Base-by-base conservation (phyloP, 352 stramenopile species). In the Globisporangium okanoganense region DNA sequence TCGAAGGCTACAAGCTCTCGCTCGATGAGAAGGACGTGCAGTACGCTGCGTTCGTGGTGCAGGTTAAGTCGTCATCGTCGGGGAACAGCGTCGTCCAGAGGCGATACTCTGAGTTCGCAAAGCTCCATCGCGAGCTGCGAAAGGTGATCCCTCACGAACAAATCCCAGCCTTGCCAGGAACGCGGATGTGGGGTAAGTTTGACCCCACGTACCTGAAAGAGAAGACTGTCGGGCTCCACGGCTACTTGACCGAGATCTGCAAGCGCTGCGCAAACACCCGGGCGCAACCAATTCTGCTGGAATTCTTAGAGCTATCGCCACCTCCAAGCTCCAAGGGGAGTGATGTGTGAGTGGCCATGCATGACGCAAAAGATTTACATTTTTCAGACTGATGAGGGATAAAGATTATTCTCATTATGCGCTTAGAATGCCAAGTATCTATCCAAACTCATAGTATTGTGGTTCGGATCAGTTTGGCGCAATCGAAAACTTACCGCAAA, bases 101-200 rank as follows among this genome's bases (percentile, higher is more conserved):
- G 2, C 82, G 85, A 7, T 92, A 91, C 70, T 93, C 81, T 20
- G 76, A 91, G 55, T 95, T 95, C 58, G 72, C 74, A 31, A 80
- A 77, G 47, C 70, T 95, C 25, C 84, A 95, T 67, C 83, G 72
- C 41, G 71, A 91, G 51, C 56, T 95, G 5, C 79, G 84, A 20
- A 85, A 91, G 57, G 80, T 90, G 57, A 89, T 92, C 35, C 82
- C 78, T 29, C 78, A 90, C 55, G 85, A 93, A 49, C 82, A 95
- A 49, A 69, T 95, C 29, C 85, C 85, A 22, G 58, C 65, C 3
- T 67, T 95, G 35, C 86, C 86, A 0, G 63, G 75, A 2, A 94
- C 86, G 16, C 74, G 86, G 38, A 84, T 95, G 68, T 95, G 83
- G 83, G 87, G 82, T 72, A 93, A 93, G 62, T 88, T 94, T 40